phyloP scores from a whole-genome alignment of 1,284 basidiomycete species.

The Stygiomarasmius scandens region DNA sequence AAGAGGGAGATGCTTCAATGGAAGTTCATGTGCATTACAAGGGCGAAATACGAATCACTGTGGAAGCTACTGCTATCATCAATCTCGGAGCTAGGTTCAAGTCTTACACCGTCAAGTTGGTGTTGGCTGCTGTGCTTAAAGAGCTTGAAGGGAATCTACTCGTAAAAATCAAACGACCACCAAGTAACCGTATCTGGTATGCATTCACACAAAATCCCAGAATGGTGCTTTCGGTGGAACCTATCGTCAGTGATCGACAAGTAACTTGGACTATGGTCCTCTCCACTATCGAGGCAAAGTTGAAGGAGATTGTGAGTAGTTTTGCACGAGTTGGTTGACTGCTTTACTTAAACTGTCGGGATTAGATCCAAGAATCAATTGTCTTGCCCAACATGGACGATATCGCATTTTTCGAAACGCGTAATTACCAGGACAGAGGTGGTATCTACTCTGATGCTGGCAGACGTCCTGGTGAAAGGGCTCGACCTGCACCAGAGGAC shows the following conservation, averaged over 20 bases:
- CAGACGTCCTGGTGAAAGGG: slow-evolving; percentile 42
- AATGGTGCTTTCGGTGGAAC: slow-evolving; percentile 89
- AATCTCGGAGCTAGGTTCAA: slow-evolving; percentile 83
- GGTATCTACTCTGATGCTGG: slow-evolving; percentile 89
- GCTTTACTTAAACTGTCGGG: slow-evolving; percentile 7
- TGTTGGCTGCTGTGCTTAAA: slow-evolving; percentile 84
- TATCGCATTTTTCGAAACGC: slow-evolving; percentile 91
- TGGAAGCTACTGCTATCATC: slow-evolving; percentile 88
- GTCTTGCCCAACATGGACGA: slow-evolving; percentile 99
- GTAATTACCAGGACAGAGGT: slow-evolving; percentile 68
- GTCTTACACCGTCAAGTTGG: slow-evolving; percentile 87
- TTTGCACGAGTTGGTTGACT: slow-evolving; percentile 6
- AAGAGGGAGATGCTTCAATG: slow-evolving; percentile 88
- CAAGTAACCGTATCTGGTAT: slow-evolving; percentile 96
- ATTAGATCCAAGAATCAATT: slow-evolving; percentile 87
- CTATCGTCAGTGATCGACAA: slow-evolving; percentile 90
- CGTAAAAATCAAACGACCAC: slow-evolving; percentile 92
- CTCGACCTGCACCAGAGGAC: not conserved
- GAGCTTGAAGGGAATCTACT: slow-evolving; percentile 91
- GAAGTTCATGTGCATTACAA: slow-evolving; percentile 85
- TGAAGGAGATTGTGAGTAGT: slow-evolving; percentile 86
- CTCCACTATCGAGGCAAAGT: slow-evolving; percentile 84
- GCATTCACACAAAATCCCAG: slow-evolving; percentile 93
- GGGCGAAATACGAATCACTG: slow-evolving; percentile 87
- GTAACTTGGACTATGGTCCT: slow-evolving; percentile 94